Evolutionary conservation across 2,329 filamentous ascomycete species (phyloP).

Genomic region (Neobulgaria alba): DNA sequence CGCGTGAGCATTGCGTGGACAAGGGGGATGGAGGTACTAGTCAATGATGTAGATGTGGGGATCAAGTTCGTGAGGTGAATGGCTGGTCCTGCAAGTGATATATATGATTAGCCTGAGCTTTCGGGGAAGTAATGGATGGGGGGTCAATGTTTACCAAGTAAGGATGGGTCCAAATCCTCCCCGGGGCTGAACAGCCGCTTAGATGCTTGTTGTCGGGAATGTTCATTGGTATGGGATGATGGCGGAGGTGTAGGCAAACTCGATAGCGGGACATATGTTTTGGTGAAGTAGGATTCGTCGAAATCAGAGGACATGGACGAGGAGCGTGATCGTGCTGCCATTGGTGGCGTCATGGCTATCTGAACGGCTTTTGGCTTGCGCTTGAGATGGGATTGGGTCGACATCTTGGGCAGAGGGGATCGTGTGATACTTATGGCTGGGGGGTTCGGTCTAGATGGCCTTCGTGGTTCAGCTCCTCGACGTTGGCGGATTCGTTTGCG

Average conservation of each 20-base stretch:
- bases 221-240: slow-evolving; percentile 30
- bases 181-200: slow-evolving; percentile 14
- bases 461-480: too few species aligned
- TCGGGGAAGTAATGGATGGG: slow-evolving; percentile 1
- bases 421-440: too few species aligned
- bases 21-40: slow-evolving; percentile 46
- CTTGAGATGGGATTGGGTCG: slow-evolving; percentile 11
- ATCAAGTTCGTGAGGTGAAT: slow-evolving; percentile 59
- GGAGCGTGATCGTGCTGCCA: slow-evolving; percentile 18
- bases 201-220: slow-evolving; percentile 13
- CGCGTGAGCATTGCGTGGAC: slow-evolving; percentile 53
- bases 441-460: too few species aligned
- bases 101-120: slow-evolving; percentile 20
- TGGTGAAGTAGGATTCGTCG: slow-evolving; percentile 43
- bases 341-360: slow-evolving; percentile 17
- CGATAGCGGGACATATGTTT: slow-evolving; percentile 57
- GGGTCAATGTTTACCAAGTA: slow-evolving; percentile 6
- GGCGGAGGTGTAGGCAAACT: slow-evolving; percentile 59
- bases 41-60: slow-evolving; percentile 52
- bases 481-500: too few species aligned
- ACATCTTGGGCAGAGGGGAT: slow-evolving; percentile 7
- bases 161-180: slow-evolving; percentile 19
- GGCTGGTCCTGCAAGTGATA: slow-evolving; percentile 44
- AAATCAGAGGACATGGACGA: slow-evolving; percentile 30
- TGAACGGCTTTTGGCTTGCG: slow-evolving; percentile 14